Percentiles rank a stretch among this genome's conserved stretches.
Evolutionary conservation across 345 rosid species (phyloP).

Genomic region (Boechera stricta): DNA sequence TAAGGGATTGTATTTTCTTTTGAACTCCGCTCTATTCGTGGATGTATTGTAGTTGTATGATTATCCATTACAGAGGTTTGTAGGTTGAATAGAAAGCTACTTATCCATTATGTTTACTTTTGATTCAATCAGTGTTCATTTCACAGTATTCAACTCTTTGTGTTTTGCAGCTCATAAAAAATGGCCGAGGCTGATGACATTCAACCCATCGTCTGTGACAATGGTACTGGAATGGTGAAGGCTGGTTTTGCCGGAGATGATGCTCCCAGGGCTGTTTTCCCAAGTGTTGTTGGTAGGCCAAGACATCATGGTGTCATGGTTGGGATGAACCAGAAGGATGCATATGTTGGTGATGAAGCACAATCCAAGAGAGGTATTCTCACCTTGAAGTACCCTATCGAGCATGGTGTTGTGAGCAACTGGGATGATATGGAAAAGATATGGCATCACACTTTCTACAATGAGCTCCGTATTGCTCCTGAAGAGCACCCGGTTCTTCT

Average conservation of each 20-base stretch:
- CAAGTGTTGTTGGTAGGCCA: constrained; percentile 74
- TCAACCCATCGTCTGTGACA: constrained; percentile 54
- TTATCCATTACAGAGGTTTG: not conserved
- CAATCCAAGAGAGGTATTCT: constrained; percentile 74
- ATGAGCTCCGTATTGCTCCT: constrained; percentile 67
- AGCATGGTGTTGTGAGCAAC: constrained; percentile 75
- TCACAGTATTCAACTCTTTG: not conserved
- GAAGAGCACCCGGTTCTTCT: constrained; percentile 69
- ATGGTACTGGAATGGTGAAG: constrained; percentile 54
- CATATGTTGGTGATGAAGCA: constrained; percentile 70
- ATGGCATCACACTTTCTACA: constrained; percentile 74
- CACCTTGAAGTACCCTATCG: constrained; percentile 67
- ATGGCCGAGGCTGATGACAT: constrained; percentile 54
- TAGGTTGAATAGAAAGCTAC: constrained; percentile 6
- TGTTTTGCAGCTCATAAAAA: constrained; percentile 39
- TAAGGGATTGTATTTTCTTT: not conserved
- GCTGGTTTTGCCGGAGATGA: constrained; percentile 73
- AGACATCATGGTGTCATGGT: constrained; percentile 74
- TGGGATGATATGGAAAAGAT: constrained; percentile 75
- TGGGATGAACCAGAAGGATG: constrained; percentile 73
- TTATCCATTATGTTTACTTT: not conserved
- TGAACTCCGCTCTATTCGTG: not conserved
- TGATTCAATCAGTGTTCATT: not conserved
- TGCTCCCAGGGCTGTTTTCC: constrained; percentile 70
- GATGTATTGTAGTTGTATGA: constrained; percentile 26